Conservation (phyloP, 768 basidiomycete species). For the Exsudoporus frostii region DNA sequence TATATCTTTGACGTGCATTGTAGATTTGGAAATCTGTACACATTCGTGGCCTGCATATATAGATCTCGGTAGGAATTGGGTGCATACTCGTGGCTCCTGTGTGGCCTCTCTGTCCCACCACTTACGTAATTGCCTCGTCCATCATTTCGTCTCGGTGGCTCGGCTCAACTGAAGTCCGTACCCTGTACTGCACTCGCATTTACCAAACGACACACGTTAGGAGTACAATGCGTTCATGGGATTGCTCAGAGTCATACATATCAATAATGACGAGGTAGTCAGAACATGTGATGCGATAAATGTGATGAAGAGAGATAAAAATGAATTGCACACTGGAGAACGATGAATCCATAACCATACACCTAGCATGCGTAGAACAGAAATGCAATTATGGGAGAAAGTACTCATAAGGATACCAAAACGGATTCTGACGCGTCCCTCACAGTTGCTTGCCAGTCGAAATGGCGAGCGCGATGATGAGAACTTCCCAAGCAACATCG, state of each 20-base stretch:
- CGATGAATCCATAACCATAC: slow-evolving; percentile 23
- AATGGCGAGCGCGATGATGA: slow-evolving; percentile 39
- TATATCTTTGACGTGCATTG: not conserved
- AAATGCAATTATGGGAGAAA: slow-evolving; percentile 7
- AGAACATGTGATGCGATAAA: not conserved
- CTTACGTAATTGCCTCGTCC: too few relatives aligned
- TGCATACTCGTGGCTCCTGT: not conserved
- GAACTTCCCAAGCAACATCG: slow-evolving; percentile 49
- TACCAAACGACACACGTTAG: not conserved
- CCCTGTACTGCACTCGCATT: not conserved
- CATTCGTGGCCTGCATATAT: not conserved
- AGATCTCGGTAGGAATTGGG: not conserved
- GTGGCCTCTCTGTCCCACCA: not conserved
- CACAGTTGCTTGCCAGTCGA: slow-evolving; percentile 24
- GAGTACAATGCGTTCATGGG: slow-evolving; percentile 9
- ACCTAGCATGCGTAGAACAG: not conserved
- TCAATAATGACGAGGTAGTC: slow-evolving; percentile 19
- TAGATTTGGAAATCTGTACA: slow-evolving; percentile 9
- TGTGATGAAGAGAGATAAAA: not conserved
- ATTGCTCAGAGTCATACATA: slow-evolving; percentile 25
- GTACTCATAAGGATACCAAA: slow-evolving; percentile 7
- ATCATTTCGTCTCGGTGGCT: not conserved
- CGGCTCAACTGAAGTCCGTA: not conserved
- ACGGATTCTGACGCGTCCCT: not conserved
- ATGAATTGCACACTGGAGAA: not conserved